Percentiles rank a stretch among this genome's conserved stretches.
phyloP scores from a whole-genome alignment of 176 grass and related monocot genomes.

The Oryza rufipogon region DNA sequence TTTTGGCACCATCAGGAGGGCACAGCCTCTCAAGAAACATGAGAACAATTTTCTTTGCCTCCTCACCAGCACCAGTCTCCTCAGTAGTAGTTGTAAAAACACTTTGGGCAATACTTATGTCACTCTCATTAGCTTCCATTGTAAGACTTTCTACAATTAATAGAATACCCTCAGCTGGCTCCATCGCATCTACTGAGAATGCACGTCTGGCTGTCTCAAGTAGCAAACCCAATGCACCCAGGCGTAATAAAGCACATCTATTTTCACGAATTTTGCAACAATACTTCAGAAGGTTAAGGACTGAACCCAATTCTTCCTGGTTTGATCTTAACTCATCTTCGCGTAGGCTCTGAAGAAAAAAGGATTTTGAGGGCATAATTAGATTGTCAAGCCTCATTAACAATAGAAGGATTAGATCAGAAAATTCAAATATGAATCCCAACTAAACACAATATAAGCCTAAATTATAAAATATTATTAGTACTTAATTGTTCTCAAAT shows the following conservation, averaged over 20 bases:
- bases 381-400: background rate
- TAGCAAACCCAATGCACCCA: slow-evolving; percentile 84
- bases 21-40: slow-evolving; percentile 95
- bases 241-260: slow-evolving; percentile 69
- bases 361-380: background rate
- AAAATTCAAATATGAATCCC: background rate
- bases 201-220: slow-evolving; percentile 88
- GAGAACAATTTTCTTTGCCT: slow-evolving; percentile 94
- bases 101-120: slow-evolving; percentile 92
- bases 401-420: background rate
- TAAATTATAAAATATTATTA: background rate
- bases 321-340: slow-evolving; percentile 85
- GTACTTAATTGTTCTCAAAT: background rate
- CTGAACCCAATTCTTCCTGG: slow-evolving; percentile 88
- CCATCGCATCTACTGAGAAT: slow-evolving; percentile 91
- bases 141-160: slow-evolving; percentile 98
- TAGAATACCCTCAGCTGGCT: slow-evolving; percentile 94
- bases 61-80: slow-evolving; percentile 75
- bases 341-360: slow-evolving; percentile 59
- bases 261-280: slow-evolving; percentile 99
- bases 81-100: slow-evolving; percentile 76
- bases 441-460: background rate
- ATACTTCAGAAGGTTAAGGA: slow-evolving; percentile 89
- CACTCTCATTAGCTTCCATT: slow-evolving; percentile 95
- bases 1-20: slow-evolving; percentile 71